These are phyloP conservation scores for Lactarius vividus DNA, from an alignment of 768 basidiomycete species.

Conservation along the genomic window DNA sequence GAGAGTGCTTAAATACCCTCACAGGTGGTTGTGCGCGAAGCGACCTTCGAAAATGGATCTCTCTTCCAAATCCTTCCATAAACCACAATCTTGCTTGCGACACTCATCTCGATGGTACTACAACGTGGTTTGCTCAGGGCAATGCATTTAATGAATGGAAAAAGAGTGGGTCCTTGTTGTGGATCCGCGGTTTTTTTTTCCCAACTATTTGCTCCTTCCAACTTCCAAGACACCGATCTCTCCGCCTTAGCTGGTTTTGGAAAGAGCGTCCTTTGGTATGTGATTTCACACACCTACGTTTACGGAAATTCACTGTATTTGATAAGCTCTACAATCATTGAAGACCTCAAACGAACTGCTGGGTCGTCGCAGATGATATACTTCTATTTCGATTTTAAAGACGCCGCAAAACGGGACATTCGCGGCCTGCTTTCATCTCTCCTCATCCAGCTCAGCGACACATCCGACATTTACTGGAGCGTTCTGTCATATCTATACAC, in stretches of 20 bases:
- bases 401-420: background rate
- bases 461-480: background rate
- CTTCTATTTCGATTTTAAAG: conserved; percentile 4
- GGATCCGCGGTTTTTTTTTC: conserved; percentile 5
- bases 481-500: background rate
- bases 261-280: conserved; percentile 13
- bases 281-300: background rate
- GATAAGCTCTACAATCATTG: conserved; percentile 1
- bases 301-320: background rate
- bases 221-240: background rate
- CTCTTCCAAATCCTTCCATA: conserved; percentile 10
- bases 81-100: conserved; percentile 7
- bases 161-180: background rate
- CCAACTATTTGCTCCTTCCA: too few species aligned
- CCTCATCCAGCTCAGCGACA: background rate
- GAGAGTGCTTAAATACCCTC: background rate
- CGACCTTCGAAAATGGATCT: background rate
- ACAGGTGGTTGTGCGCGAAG: background rate
- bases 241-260: background rate
- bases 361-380: background rate
- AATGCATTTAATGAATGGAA: conserved; percentile 6
- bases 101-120: background rate
- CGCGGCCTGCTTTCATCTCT: background rate
- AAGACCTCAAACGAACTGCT: background rate
- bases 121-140: conserved; percentile 3